Percentiles rank a stretch among this genome's conserved stretches.
These are phyloP conservation scores for Zanthoxylum bungeanum DNA, from an alignment of 345 rosid species.

Conservation along the genomic window DNA sequence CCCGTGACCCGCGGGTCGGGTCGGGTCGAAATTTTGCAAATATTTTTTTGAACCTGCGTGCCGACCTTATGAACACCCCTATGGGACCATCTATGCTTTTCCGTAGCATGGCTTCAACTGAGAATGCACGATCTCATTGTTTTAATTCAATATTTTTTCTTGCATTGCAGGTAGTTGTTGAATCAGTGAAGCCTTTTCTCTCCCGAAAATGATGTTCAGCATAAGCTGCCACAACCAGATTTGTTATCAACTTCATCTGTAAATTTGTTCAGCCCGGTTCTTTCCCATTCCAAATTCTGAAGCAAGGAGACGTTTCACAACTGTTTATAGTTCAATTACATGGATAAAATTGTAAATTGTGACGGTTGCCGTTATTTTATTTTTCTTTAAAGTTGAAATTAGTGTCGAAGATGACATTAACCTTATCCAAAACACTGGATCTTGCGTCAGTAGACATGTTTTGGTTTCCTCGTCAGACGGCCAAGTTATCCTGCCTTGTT, in stretches of 20 bases:
- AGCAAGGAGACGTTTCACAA: not conserved
- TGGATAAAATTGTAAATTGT: not conserved
- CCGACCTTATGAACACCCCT: too few relatives aligned
- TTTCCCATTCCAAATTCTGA: not conserved
- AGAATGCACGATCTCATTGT: not conserved
- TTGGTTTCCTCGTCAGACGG: slow-evolving; percentile 38
- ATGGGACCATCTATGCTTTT: too few relatives aligned
- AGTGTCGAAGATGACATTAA: slow-evolving; percentile 25
- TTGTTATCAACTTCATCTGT: not conserved
- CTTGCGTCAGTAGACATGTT: not conserved
- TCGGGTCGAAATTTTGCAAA: too few relatives aligned
- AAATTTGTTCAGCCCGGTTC: not conserved
- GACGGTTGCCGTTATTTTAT: not conserved
- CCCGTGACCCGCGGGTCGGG: too few relatives aligned
- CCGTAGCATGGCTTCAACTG: not conserved
- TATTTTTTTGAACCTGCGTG: too few relatives aligned
- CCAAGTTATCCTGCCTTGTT: not conserved
- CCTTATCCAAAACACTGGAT: slow-evolving; percentile 31
- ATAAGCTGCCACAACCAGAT: not conserved
- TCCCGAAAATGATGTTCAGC: slow-evolving; percentile 35
- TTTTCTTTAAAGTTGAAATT: not conserved
- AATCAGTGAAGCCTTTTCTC: slow-evolving; percentile 59
- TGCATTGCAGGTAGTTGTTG: slow-evolving; percentile 56
- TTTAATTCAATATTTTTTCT: not conserved
- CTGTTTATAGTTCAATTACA: not conserved